phyloP scores from a whole-genome alignment of 2,329 filamentous ascomycete species.

The Didymellaceae sp. region DNA sequence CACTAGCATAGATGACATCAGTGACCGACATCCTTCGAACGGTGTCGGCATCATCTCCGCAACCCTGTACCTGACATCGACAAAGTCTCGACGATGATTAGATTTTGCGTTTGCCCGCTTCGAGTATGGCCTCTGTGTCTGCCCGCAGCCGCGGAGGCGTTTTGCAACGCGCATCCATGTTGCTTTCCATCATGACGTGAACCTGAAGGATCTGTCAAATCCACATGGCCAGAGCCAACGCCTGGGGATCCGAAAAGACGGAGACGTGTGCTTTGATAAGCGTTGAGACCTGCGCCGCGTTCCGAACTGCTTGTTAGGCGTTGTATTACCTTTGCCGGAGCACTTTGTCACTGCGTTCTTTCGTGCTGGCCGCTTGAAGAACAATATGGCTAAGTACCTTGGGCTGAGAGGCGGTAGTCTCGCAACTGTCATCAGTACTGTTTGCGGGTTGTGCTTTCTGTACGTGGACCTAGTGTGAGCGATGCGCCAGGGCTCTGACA shows the following conservation, averaged over 20 bases:
- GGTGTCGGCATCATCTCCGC: conserved; percentile 11
- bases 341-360: not conserved
- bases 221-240: not conserved
- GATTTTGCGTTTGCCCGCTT: not conserved
- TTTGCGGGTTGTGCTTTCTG: conserved; percentile 40
- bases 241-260: conserved; percentile 9
- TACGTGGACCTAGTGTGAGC: conserved; percentile 2
- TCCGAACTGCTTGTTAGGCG: not conserved
- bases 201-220: conserved; percentile 9
- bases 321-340: not conserved
- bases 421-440: conserved; percentile 30
- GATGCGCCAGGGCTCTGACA: conserved; percentile 16
- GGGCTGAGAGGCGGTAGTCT: conserved; percentile 30
- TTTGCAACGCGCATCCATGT: not conserved
- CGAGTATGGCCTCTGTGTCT: not conserved
- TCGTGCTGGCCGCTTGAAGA: conserved; percentile 6
- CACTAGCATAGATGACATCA: conserved; percentile 16
- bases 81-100: conserved; percentile 9
- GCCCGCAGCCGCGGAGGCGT: conserved; percentile 4
- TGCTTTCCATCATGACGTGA: conserved; percentile 13
- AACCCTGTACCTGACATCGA: conserved; percentile 15
- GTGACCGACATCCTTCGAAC: not conserved
- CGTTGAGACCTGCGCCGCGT: not conserved
- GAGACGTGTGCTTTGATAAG: conserved; percentile 7
- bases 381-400: conserved; percentile 31